These are phyloP conservation scores for Mycena sanguinolenta DNA, from an alignment of 768 basidiomycete species.

Conservation along the genomic window DNA sequence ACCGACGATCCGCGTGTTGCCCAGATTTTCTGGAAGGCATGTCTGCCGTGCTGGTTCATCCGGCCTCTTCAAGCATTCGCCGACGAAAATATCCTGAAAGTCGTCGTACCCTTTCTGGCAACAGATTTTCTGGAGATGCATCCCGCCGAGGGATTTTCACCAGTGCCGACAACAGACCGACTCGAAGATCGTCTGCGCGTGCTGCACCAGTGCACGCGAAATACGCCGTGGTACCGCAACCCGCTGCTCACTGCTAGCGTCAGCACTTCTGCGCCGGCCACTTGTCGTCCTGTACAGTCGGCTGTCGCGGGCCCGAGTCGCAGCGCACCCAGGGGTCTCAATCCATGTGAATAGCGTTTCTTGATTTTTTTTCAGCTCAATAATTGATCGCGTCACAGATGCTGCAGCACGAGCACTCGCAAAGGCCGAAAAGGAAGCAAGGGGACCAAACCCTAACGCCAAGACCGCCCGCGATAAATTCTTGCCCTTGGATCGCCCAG, in stretches of 20 bases:
- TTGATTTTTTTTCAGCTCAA: too few species aligned
- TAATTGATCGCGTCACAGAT: background rate
- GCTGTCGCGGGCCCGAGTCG: background rate
- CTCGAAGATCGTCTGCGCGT: too few species aligned
- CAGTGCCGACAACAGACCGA: too few species aligned
- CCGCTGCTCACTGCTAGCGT: background rate
- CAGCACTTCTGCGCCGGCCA: background rate
- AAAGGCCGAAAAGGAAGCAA: slow-evolving; percentile 15
- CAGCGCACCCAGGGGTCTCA: too few species aligned
- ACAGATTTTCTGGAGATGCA: slow-evolving; percentile 3
- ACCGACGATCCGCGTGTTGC: slow-evolving; percentile 10
- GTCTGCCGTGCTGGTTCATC: slow-evolving; percentile 3
- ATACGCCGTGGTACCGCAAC: slow-evolving; percentile 6
- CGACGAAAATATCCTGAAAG: background rate
- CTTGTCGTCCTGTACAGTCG: background rate
- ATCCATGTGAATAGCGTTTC: too few species aligned
- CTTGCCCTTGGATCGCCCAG: slow-evolving; percentile 5
- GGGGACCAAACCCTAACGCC: slow-evolving; percentile 3
- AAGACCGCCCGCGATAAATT: slow-evolving; percentile 14
- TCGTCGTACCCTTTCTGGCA: background rate
- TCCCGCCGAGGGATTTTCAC: background rate
- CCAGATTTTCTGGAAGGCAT: slow-evolving; percentile 13
- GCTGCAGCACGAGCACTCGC: slow-evolving; percentile 5
- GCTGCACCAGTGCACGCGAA: background rate
- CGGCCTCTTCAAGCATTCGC: slow-evolving; percentile 5